Evolutionary conservation across 768 basidiomycete species (phyloP), one percentile per base, ranked within the genome.

Genomic region (Ramaria rubella): DNA sequence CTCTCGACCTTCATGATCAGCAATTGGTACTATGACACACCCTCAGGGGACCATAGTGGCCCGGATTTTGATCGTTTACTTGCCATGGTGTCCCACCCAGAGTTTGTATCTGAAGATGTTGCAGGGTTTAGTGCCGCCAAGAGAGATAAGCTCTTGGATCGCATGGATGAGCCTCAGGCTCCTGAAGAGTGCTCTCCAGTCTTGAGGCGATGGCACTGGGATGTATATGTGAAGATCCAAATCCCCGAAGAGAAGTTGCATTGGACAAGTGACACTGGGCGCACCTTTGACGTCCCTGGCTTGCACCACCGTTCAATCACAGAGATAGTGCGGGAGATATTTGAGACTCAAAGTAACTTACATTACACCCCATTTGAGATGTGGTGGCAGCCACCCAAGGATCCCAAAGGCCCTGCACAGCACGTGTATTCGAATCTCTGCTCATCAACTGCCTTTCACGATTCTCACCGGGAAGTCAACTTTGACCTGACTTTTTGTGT

Each of bases 331-430:
- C 55, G 59, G 38, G 53, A 60, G 0, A 62, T 65, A 4, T 70
- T 70, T 52, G 14, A 19, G 0, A 57, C 64, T 15, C 54, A 58
- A 0, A 54, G 63, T 3, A 58, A 61, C 9, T 63, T 64, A 45
- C 70, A 72, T 40, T 61, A 65, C 15, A 65, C 60, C 15, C 72
- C 70, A 2, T 72, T 68, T 60, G 64, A 67, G 55, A 45, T 66
- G 11, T 59, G 61, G 24, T 64, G 65, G 42, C 34, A 52, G 9
- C 59, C 59, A 19, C 45, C 53, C 0, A n/a, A n/a, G 8, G 36
- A 36, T 19, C 7, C 27, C 14, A 26, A 52, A 12, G 15, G 9
- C 8, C 43, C 43, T 21, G 17, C 68, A 27, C 58, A 67, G 34
- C 58, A 59, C 4, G 12, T 55, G 1, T 44, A 57, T 19, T 61